Evolutionary conservation across 345 rosid genomes (phyloP).

Genomic region (Trapa incisa): DNA sequence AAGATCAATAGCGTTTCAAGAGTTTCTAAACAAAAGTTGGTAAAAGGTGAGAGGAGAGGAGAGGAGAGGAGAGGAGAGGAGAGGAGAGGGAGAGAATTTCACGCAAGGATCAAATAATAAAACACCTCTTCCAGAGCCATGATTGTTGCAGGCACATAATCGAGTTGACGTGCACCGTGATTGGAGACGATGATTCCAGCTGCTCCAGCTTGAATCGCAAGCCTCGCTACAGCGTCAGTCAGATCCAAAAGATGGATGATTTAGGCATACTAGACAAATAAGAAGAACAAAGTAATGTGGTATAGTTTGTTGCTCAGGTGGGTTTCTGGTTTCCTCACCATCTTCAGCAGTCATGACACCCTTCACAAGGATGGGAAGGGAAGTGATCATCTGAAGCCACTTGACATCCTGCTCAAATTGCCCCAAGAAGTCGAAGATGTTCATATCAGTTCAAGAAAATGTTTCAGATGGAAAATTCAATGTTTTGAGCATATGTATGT

Average conservation of each 20-base stretch:
- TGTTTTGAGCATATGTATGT: not conserved
- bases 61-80: too few relatives aligned
- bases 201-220: slow-evolving; percentile 59
- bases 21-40: not conserved
- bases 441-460: not conserved
- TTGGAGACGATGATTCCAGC: slow-evolving; percentile 92
- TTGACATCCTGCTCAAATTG: slow-evolving; percentile 49
- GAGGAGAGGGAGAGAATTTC: too few relatives aligned
- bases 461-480: not conserved
- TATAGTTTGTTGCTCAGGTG: not conserved
- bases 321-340: slow-evolving; percentile 25
- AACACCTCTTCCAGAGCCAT: slow-evolving; percentile 72
- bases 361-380: slow-evolving; percentile 82
- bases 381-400: slow-evolving; percentile 90
- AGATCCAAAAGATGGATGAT: not conserved
- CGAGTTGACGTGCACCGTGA: slow-evolving; percentile 95
- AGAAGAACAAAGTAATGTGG: not conserved
- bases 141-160: slow-evolving; percentile 56
- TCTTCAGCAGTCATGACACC: slow-evolving; percentile 92
- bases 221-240: slow-evolving; percentile 35
- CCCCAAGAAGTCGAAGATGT: not conserved
- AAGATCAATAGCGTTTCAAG: not conserved
- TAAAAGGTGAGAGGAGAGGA: not conserved
- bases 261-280: not conserved
- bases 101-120: not conserved